Evolutionary conservation across 805 yeast species (phyloP), one percentile per base, ranked within the genome.

Genomic region (Hanseniaspora hatyaiensis): DNA sequence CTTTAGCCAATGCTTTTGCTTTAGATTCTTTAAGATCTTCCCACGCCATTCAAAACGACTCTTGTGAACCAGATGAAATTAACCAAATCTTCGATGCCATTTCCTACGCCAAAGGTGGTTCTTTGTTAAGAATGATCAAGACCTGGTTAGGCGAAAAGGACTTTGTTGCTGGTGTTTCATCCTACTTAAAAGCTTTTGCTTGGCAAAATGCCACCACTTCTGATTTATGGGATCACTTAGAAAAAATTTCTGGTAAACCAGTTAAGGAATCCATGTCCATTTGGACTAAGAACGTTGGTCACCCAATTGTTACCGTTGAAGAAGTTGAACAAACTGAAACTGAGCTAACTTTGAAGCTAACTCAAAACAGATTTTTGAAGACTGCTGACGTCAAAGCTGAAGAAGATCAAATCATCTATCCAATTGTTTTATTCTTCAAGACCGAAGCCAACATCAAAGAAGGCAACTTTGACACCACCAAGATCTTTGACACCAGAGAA

Each of bases 1-100:
- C 80, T 53, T 74, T 82, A 58, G 89, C 82, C 65, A 71, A 72
- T 54, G 94, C 94, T 24, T 71, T 86, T 58, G 64, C 72, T 8
- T 71, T 86, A 52, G 95, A 86, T 61, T 75, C 85, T 8, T 71
- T 86, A 53, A 78, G 94, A 62, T 77, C 86, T 4, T 82, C 92
- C 23, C 94, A 83, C 62, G 92, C 94, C 36, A 78, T 83, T 54
- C 88, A 83, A 63, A 89, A 83, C 32, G 87, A 89, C 15, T 84
- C 84, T 24, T 74, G 76, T 60, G 73, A 73, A 53, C 88, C 87
- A 19, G 82, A 77, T 56, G 88, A 83, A 60, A 80, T 83, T 55
- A 81, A 81, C 62, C 92, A 83, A 68, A 80, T 83, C 54, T 83
- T 83, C 60, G 94, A 83, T 62, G 84, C 87, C 37, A 83, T 83